These are phyloP conservation scores for Mycothermus thermophilus DNA, from an alignment of 495 filamentous ascomycete species.

Conservation along the genomic window DNA sequence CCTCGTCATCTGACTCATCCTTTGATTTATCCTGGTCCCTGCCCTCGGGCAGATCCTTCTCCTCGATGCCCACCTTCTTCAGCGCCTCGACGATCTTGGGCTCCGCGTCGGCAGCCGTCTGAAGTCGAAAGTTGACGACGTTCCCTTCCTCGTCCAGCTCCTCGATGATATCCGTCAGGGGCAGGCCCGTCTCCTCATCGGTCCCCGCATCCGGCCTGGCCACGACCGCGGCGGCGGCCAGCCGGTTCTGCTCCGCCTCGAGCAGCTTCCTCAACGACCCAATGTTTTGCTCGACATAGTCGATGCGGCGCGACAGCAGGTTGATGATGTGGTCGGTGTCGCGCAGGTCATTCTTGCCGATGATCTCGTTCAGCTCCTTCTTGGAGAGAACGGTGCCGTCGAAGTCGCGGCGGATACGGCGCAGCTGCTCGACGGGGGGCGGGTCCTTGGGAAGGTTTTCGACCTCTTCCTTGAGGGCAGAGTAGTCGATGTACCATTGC, in stretches of 20 bases:
- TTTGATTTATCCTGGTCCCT: conserved; percentile 2
- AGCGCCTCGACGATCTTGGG: conserved; percentile 52
- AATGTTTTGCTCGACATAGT: conserved; percentile 79
- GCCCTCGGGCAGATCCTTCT: conserved; percentile 9
- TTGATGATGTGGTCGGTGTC: conserved; percentile 48
- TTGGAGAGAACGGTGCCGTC: conserved; percentile 30
- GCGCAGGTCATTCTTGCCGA: conserved; percentile 39
- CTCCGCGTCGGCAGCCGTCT: conserved; percentile 45
- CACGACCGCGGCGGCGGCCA: conserved; percentile 37
- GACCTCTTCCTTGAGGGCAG: conserved; percentile 72
- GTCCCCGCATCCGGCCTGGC: conserved; percentile 35
- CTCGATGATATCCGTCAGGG: conserved; percentile 77
- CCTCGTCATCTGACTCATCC: not conserved
- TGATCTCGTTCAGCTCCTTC: conserved; percentile 50
- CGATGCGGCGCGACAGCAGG: conserved; percentile 60
- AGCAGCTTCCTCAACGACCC: conserved; percentile 54
- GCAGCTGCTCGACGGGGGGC: conserved; percentile 39
- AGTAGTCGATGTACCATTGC: conserved; percentile 81
- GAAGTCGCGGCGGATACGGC: conserved; percentile 26
- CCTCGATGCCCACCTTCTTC: conserved; percentile 45
- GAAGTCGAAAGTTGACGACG: conserved; percentile 50
- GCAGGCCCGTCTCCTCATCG: conserved; percentile 47
- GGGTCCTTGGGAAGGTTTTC: conserved; percentile 30
- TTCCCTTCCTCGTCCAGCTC: conserved; percentile 88
- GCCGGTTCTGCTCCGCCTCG: conserved; percentile 49